Evolutionary conservation across 345 rosid genomes (phyloP).

Genomic region (Aethionema arabicum): DNA sequence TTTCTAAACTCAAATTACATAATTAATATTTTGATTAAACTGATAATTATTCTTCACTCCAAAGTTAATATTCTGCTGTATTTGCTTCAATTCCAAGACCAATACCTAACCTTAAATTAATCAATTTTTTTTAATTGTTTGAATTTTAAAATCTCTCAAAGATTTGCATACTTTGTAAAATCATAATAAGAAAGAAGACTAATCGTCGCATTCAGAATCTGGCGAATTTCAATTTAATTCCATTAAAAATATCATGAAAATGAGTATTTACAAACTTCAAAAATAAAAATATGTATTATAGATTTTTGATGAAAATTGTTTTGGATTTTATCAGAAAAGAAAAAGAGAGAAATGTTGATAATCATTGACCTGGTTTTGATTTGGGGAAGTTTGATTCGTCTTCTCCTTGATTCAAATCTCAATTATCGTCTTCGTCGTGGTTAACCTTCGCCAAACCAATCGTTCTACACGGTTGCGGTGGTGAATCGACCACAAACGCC

Average conservation of each 20-base stretch:
- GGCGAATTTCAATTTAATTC: conserved; percentile 8
- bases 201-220: not conserved
- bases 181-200: no score
- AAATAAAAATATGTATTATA: not conserved
- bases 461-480: conserved; percentile 35
- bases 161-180: no score
- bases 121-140: no score
- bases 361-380: conserved; percentile 17
- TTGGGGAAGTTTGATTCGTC: not conserved
- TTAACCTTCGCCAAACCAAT: conserved; percentile 58
- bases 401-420: not conserved
- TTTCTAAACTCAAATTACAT: no score
- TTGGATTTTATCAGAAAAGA: not conserved
- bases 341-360: conserved; percentile 4
- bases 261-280: conserved; percentile 24
- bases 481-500: conserved; percentile 51
- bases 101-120: not conserved
- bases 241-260: conserved; percentile 8
- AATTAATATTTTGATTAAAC: no score
- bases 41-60: not conserved
- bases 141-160: no score
- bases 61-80: conserved; percentile 15
- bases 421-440: conserved; percentile 50
- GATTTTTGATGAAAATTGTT: conserved; percentile 14
- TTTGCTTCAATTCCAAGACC: conserved; percentile 16